Base-by-base conservation (phyloP, 2,329 filamentous ascomycete species). In the Leptodontidium sp. region DNA sequence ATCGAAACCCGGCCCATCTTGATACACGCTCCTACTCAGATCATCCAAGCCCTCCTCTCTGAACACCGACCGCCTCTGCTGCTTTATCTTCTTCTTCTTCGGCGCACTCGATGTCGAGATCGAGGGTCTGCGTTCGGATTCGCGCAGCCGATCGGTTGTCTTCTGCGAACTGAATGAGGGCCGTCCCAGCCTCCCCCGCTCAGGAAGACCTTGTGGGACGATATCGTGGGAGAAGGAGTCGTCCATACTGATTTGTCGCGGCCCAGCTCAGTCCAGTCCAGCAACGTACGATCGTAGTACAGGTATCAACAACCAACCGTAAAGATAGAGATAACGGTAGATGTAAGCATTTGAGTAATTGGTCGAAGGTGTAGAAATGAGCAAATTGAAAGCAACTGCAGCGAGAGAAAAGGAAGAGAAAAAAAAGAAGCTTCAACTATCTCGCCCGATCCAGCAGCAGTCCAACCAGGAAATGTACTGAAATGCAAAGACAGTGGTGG, bases 21-120 rank as follows among this genome's bases (percentile, higher is more conserved):
- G 64, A 61, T 75, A 66, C 12, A 74, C 67, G 53, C 61, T 73
- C 11, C 26, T 69, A 50, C 67, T 66, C 55, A 76, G 40, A 71
- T 76, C 74, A 64, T 78, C 75, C 32, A 78, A 52, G 11, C 75
- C 75, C 45, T 74, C 72, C 62, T 78, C 76, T 62, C 65, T 74
- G 67, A 77, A 77, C 8, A 73, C 67, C 1, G 69, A 72, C 32
- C 57, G 65, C 50, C 74, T 58, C n/a, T 67, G 43, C 15, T 67
- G 53, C 57, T 72, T 69, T 43, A 70, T 65, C 32, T 71, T 75
- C 40, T 71, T 70, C 29, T 69, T 64, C 26, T 71, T 75, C 45
- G 67, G 40, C 9, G 32, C 43, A 8, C 29, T 32, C 4, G 29
- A 32, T 32, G 63, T 55, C 35, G 55, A 49, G 17, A 59, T 47